These are phyloP conservation scores for Lactifluus volemus DNA, from an alignment of 768 basidiomycete genomes.

Conservation along the genomic window DNA sequence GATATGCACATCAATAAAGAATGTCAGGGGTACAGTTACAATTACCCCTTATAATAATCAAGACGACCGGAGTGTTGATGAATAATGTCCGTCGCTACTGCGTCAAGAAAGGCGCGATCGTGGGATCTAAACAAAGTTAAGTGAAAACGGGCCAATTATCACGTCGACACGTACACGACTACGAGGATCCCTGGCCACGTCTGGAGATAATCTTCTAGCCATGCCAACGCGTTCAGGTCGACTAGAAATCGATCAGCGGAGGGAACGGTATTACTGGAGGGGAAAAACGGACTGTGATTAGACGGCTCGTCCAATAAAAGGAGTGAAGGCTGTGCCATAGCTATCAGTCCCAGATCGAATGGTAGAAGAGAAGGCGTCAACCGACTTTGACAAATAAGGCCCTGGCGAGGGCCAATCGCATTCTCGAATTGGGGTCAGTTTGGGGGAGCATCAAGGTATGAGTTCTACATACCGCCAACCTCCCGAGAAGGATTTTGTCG, in stretches of 20 bases:
- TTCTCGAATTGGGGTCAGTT: constrained; percentile 37
- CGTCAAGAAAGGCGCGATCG: constrained; percentile 96
- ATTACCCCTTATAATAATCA: constrained; percentile 94
- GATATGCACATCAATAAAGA: constrained; percentile 3
- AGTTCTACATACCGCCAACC: constrained; percentile 69
- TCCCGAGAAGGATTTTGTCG: constrained; percentile 84
- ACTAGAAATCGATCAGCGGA: constrained; percentile 34
- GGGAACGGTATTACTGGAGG: neutral
- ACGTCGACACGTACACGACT: constrained; percentile 63
- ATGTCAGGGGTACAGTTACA: neutral
- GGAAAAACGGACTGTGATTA: constrained; percentile 69
- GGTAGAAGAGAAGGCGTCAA: neutral
- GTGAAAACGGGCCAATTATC: neutral
- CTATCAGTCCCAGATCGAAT: constrained; percentile 6
- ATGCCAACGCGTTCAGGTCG: constrained; percentile 93
- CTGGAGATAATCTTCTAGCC: constrained; percentile 95
- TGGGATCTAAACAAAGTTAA: constrained; percentile 55
- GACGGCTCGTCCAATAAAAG: constrained; percentile 90
- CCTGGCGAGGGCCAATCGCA: constrained; percentile 92
- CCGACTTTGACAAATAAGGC: constrained; percentile 90
- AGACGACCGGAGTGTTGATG: constrained; percentile 88
- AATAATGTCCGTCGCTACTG: constrained; percentile 97
- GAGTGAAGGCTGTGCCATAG: constrained; percentile 47
- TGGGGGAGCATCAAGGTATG: neutral
- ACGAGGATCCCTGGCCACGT: constrained; percentile 90